phyloP scores from a whole-genome alignment of 1,284 basidiomycete species.

The Cystobasidium slooffiae region DNA sequence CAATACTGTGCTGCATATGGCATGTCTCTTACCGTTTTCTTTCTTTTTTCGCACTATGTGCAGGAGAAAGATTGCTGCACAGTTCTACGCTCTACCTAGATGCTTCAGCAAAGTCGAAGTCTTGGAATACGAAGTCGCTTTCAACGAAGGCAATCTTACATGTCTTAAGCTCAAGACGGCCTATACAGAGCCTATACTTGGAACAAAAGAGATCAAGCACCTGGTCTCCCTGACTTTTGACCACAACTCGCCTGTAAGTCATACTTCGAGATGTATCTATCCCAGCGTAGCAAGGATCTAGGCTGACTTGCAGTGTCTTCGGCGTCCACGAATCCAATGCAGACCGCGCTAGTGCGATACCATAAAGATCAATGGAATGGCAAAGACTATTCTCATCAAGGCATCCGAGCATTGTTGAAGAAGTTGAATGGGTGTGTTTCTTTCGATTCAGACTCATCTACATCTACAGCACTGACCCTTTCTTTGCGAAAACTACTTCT shows the following conservation, averaged over 20 bases:
- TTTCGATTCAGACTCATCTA: background rate
- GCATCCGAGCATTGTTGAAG: constrained; percentile 30
- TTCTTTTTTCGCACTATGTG: background rate
- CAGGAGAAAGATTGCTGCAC: constrained; percentile 37
- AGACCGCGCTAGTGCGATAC: constrained; percentile 29
- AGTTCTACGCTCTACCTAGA: constrained; percentile 36
- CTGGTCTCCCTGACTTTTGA: constrained; percentile 28
- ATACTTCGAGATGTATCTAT: background rate
- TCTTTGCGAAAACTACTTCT: too few relatives aligned
- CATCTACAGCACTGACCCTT: too few relatives aligned
- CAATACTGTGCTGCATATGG: background rate
- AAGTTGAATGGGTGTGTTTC: constrained; percentile 31
- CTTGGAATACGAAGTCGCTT: constrained; percentile 26
- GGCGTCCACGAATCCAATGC: background rate
- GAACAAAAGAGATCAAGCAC: constrained; percentile 40
- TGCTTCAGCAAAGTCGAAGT: constrained; percentile 40
- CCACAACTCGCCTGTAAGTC: background rate
- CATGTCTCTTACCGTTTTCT: background rate
- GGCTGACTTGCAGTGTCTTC: too few relatives aligned
- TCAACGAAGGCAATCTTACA: constrained; percentile 17
- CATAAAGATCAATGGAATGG: constrained; percentile 44
- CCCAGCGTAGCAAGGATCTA: background rate
- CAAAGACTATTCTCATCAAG: constrained; percentile 38
- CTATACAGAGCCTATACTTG: constrained; percentile 33
- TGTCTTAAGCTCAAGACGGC: constrained; percentile 38